Evolutionary conservation across 2,329 filamentous ascomycete species (phyloP).

Genomic region (Neopestalotiopsis sp.): DNA sequence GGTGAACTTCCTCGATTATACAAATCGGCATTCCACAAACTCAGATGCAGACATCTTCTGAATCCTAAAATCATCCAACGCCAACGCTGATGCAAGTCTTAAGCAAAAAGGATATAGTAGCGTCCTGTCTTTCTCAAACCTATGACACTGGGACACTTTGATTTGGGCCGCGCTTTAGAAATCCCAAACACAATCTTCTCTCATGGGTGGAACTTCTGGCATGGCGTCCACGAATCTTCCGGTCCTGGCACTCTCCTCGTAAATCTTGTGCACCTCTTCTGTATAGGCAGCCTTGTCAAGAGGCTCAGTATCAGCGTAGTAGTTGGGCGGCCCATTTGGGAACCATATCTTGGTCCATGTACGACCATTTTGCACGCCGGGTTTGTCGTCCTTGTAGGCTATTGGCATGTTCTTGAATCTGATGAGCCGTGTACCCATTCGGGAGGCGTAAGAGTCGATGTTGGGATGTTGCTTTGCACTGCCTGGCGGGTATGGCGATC

Average conservation of each 20-base stretch:
- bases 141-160: not conserved
- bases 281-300: conserved; percentile 57
- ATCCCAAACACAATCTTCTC: conserved; percentile 77
- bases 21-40: not conserved
- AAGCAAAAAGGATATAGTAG: not conserved
- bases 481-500: conserved; percentile 49
- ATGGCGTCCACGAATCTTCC: conserved; percentile 77
- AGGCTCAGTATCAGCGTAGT: conserved; percentile 68
- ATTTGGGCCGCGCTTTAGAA: conserved; percentile 54
- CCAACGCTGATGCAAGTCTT: conserved; percentile 9
- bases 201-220: conserved; percentile 78
- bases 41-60: not conserved
- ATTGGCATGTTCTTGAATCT: conserved; percentile 71
- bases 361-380: conserved; percentile 48
- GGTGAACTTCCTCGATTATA: not conserved
- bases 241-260: conserved; percentile 66
- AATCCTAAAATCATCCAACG: conserved; percentile 2
- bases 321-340: conserved; percentile 70
- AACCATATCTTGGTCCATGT: conserved; percentile 73
- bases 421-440: conserved; percentile 51
- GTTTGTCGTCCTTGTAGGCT: conserved; percentile 53
- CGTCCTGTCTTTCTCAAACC: not conserved
- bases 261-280: conserved; percentile 65
- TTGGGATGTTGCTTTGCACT: conserved; percentile 52
- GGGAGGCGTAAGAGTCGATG: conserved; percentile 49